Conservation (phyloP, 306 rosid genomes). For the Dryas alaskensis region DNA sequence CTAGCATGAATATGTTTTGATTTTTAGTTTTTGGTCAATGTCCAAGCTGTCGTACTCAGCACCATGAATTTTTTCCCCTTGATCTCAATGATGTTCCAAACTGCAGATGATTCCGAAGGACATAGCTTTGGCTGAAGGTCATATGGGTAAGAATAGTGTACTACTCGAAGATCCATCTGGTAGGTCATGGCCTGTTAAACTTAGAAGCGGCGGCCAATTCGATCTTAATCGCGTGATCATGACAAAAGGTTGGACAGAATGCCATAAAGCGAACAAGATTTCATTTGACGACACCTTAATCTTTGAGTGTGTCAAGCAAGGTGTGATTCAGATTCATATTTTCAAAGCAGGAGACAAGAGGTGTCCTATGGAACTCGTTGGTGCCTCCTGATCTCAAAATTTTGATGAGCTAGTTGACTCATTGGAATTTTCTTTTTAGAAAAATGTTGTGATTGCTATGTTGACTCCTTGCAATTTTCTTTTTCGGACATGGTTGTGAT, state of each 20-base stretch:
- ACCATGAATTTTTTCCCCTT: not conserved
- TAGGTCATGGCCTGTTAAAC: not conserved
- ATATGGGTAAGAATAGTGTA: not conserved
- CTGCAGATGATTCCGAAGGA: not conserved
- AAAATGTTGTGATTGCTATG: too few species aligned
- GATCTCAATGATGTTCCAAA: not conserved
- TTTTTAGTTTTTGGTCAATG: too few species aligned
- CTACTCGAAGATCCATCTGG: not conserved
- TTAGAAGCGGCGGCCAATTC: not conserved
- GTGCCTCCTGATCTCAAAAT: not conserved
- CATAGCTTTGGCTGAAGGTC: not conserved
- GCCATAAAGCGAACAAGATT: slow-evolving; percentile 6
- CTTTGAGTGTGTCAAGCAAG: slow-evolving; percentile 7
- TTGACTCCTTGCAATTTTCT: too few species aligned
- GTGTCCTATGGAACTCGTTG: not conserved
- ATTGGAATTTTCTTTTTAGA: too few species aligned
- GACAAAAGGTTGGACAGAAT: not conserved
- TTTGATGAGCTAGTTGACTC: not conserved
- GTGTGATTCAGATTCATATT: not conserved
- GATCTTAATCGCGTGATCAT: not conserved
- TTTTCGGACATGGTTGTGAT: too few species aligned
- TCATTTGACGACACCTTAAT: not conserved
- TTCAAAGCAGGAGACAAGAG: not conserved
- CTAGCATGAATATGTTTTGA: too few species aligned
- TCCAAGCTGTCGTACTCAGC: too few species aligned